Base-by-base conservation (phyloP, 768 basidiomycete species). In the Strobilomyces confusus region DNA sequence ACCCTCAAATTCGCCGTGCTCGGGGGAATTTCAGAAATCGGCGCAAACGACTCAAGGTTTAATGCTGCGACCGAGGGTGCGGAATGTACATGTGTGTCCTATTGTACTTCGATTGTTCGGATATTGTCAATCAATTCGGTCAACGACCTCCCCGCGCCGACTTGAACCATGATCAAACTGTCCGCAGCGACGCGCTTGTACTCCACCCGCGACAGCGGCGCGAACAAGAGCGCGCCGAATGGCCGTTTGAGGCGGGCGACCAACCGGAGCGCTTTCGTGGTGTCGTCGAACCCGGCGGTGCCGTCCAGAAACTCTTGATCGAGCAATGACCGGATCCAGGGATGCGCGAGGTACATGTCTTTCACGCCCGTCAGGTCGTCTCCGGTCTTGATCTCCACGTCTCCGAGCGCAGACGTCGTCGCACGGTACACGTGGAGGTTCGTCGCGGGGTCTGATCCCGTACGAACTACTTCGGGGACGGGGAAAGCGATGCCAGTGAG, bases 121-220 rank as follows among this genome's bases (percentile, higher is more conserved):
- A 55, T 19, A 2, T 9, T 34, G 1, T 30, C 25, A 2, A 47
- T 51, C 38, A 63, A 36, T 0, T 44, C 48, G 1, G 7, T n/a
- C 49, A 61, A 47, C 32, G 32, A 5, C 0, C 11, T 25, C 15
- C 43, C 50, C 15, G 44, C 19, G 2, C 36, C 25, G 7, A 64
- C 5, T 9, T 25, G 53, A n/a, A 46, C 46, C 23, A 9, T 49
- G 8, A 58, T 53, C n/a, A 55, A 44, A n/a, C 25, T 6, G 17
- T 64, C 51, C 12, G 58, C 34, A 0, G 62, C 62, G 1, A 64
- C 51, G 2, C 58, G 56, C 20, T n/a, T 48, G n/a, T 63, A 55
- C n/a, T 46, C 48, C 0, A 17, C 34, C 5, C 33, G 40, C 5
- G 33, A 23, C 7, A 46, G 2, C 4, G 37, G 50, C 1, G 12